Base-by-base conservation (phyloP, 106 monocot species). In the Allium fistulosum region DNA sequence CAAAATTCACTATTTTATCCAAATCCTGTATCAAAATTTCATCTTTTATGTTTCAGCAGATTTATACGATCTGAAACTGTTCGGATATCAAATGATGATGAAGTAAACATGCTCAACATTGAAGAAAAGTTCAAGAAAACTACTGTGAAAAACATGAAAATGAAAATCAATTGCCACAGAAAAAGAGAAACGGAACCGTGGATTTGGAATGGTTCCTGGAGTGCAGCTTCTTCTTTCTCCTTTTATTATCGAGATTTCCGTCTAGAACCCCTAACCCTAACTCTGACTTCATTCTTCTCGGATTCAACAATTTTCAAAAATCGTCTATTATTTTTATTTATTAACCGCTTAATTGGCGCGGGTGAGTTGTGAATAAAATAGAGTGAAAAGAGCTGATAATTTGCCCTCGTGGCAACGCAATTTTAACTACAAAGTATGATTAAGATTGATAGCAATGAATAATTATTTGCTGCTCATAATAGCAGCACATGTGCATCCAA, bases 241-340 rank as follows among this genome's bases (percentile, higher is more conserved):
- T 53, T 17, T 61, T 53, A 59, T 61, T 69, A 12, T 72, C 61
- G 2, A 53, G 47, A 27, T 53, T 48, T 49, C 46, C 68, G 16
- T 17, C 66, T 47, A 13, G 48, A 59, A 80, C 51, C 59, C 77
- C 76, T 63, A 80, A 72, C 71, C 67, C 78, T 62, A 79, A 59
- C 7, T 49, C 71, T 26, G 77, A 71, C 84, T 17, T 15, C 63
- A 10, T 12, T 8, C 2, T 69, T 45, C 46, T 63, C 51, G 17
- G 51, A 51, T 66, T 66, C 67, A 27, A 10, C 28, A 7, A 45
- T 17, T 53, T 17, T 17, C 15, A 17, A 46, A 49, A 65, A 3
- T 18, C 1, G 49, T 10, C 9, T 4, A 49, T 17, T 10, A 11
- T 13, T 62, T 12, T 18, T 47, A 22, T 61, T 58, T 59, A 58